Conservation (phyloP, 306 rosid genomes). For the Leucaena leucocephala region DNA sequence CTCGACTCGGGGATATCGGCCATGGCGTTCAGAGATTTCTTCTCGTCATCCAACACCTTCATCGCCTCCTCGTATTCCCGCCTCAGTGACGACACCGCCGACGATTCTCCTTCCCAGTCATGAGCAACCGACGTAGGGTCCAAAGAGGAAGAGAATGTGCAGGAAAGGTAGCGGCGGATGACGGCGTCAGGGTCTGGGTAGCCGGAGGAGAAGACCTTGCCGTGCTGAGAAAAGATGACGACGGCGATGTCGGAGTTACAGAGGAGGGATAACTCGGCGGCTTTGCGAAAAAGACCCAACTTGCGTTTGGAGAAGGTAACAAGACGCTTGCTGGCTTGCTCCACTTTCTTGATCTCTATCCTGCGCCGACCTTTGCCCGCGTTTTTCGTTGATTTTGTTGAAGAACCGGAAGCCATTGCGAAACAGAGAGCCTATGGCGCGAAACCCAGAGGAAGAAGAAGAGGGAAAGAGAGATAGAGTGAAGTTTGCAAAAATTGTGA, state of each 20-base stretch:
- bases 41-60: background rate
- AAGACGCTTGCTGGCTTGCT: slow-evolving; percentile 29
- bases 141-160: background rate
- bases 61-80: background rate
- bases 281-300: slow-evolving; percentile 63
- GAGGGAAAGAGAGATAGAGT: background rate
- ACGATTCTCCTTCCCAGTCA: background rate
- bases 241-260: slow-evolving; percentile 48
- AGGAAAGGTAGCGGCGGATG: background rate
- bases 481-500: background rate
- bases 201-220: slow-evolving; percentile 55
- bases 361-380: slow-evolving; percentile 38
- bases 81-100: background rate
- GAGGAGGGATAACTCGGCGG: slow-evolving; percentile 59
- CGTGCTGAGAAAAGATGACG: slow-evolving; percentile 53
- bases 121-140: too few species aligned
- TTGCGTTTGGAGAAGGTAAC: slow-evolving; percentile 66
- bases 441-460: background rate
- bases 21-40: background rate
- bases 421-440: background rate
- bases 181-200: slow-evolving; percentile 36
- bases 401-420: background rate
- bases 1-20: background rate
- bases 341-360: slow-evolving; percentile 46
- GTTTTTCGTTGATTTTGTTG: background rate